Evolutionary conservation across 352 stramenopile genomes (phyloP).

Genomic region (Pythium chondricola): DNA sequence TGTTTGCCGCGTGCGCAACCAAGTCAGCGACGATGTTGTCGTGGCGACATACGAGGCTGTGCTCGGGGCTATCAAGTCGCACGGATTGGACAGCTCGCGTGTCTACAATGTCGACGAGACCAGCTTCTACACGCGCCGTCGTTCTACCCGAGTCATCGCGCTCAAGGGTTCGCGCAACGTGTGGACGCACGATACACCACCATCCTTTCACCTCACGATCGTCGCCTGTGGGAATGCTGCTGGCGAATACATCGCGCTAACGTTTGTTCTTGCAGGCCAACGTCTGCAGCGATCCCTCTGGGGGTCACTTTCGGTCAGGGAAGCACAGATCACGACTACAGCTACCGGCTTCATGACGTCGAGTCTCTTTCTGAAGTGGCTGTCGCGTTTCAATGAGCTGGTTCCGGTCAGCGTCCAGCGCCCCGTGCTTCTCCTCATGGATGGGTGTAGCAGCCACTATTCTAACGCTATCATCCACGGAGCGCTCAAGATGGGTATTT

Average conservation of each 20-base stretch:
- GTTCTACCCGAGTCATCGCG: constrained; percentile 15
- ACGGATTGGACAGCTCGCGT: not conserved
- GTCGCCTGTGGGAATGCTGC: constrained; percentile 16
- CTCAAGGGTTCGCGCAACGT: constrained; percentile 20
- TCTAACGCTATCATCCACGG: not conserved
- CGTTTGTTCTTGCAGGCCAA: constrained; percentile 18
- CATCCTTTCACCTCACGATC: constrained; percentile 24
- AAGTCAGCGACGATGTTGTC: constrained; percentile 2
- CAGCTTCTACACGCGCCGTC: constrained; percentile 6
- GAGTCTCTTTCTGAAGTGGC: constrained; percentile 1
- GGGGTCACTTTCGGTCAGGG: not conserved
- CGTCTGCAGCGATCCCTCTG: not conserved
- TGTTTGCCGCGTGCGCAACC: constrained; percentile 10
- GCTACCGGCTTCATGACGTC: constrained; percentile 12
- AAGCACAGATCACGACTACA: constrained; percentile 13
- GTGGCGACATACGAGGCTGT: constrained; percentile 10
- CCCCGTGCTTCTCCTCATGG: constrained; percentile 5
- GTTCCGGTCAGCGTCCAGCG: constrained; percentile 1
- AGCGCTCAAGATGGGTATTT: not conserved
- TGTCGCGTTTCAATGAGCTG: not conserved
- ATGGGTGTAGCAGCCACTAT: constrained; percentile 17
- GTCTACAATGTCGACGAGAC: constrained; percentile 31
- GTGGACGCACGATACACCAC: constrained; percentile 9
- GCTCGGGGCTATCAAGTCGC: constrained; percentile 6
- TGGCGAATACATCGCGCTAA: constrained; percentile 7